Evolutionary conservation across 768 basidiomycete genomes (phyloP), one percentile per base, ranked within the genome.

Genomic region (Antrodiella citrinella): DNA sequence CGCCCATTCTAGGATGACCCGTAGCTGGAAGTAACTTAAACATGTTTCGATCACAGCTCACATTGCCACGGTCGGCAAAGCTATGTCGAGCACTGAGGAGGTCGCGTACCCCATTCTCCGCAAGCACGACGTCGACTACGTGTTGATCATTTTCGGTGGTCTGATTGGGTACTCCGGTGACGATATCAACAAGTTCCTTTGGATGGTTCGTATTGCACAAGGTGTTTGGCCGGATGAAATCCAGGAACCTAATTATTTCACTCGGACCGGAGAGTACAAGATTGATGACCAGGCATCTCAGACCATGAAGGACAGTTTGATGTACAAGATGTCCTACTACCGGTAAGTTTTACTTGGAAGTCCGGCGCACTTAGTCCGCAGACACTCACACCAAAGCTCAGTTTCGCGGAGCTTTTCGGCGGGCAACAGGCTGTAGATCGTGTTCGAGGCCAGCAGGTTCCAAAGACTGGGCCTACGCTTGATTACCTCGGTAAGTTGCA

Each of bases 321-420:
- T 99, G 95, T 98, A 98, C 72, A 98, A 98, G 75, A 92, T 97
- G 92, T 89, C 86, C 13, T 98, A 95, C 66, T 97, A 95, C 63
- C 80, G 93, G 82, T 90, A 52, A 43, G 74, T 58, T 7, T 13
- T 26, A 19, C 41, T 43, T 43, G 5, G 10, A n/a, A 7, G n/a
- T 9, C 7, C 19, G 10, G 5, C 41, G 41, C 10, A 18, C 19
- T 43, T 22, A 43, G 15, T 43, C 7, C 41, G 7, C 9, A 9
- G 9, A 43, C 18, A 35, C 30, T 35, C 30, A 35, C n/a, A 10
- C 9, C 18, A 9, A 43, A 10, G 25, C n/a, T n/a, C 59, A 91
- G 91, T 47, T 98, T 94, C 72, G 69, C 79, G 47, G 92, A 96
- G 57, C 71, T 98, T 54, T 98, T 84, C 62, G 92, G 92, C 13